These are phyloP conservation scores for Penicillium steckii DNA, from an alignment of 495 filamentous ascomycete genomes.

Conservation along the genomic window DNA sequence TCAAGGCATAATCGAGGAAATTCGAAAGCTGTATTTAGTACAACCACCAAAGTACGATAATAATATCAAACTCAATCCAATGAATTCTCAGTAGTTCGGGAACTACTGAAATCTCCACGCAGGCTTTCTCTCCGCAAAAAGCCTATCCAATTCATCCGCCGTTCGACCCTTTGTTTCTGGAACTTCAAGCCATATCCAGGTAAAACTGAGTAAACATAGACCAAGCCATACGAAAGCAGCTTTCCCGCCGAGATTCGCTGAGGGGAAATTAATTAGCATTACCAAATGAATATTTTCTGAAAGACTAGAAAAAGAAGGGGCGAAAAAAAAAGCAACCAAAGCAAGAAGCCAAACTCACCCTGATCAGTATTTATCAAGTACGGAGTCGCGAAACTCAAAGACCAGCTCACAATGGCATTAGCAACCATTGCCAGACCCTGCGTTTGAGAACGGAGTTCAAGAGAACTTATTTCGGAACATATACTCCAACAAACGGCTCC, in stretches of 20 bases:
- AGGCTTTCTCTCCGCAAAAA: slow-evolving; percentile 1
- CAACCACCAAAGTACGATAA: no score
- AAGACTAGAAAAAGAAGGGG: not conserved
- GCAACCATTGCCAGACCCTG: slow-evolving; percentile 10
- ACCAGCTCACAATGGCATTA: slow-evolving; percentile 12
- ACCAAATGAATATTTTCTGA: not conserved
- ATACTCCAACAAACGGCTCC: slow-evolving; percentile 11
- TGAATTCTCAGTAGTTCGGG: no score
- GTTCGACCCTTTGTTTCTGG: slow-evolving; percentile 7
- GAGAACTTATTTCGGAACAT: slow-evolving; percentile 6
- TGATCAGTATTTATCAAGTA: slow-evolving; percentile 11
- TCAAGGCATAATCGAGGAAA: no score
- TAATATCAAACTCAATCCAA: no score
- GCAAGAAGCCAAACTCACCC: not conserved
- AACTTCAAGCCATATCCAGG: slow-evolving; percentile 10
- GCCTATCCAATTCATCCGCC: slow-evolving; percentile 2
- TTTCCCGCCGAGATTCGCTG: slow-evolving; percentile 8
- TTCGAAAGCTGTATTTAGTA: no score
- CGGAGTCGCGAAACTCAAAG: slow-evolving; percentile 5
- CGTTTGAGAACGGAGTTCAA: slow-evolving; percentile 3
- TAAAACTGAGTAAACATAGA: slow-evolving; percentile 4
- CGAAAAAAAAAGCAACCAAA: not conserved
- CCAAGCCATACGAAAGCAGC: slow-evolving; percentile 10
- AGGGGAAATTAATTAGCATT: not conserved
- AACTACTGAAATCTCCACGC: not conserved